Evolutionary conservation across 169 alveolate species (phyloP), one percentile per base, ranked within the genome.

Genomic region (Cryptosporidium felis): DNA sequence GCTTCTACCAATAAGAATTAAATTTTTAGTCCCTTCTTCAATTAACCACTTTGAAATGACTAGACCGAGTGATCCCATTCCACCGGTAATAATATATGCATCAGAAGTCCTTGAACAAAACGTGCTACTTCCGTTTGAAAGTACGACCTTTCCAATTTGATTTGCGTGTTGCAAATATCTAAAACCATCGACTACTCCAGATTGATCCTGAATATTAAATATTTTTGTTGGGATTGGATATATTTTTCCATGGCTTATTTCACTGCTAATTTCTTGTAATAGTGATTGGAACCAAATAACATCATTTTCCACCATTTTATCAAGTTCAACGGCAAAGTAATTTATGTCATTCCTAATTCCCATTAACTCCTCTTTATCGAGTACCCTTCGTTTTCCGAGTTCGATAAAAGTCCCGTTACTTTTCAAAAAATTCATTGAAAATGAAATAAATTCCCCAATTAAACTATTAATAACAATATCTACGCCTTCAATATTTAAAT

Each of bases 21-120:
- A 53, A 23, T 85, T 80, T 34, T 65, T 60, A 14, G 90, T 91
- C 0, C 93, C 94, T 60, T 82, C 89, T 60, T 80, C 92, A 38
- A 91, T 88, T n/a, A 91, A 49, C 92, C 92, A 91, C 10, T 74
- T 67, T 34, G 92, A 90, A 26, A 90, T 60, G 44, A 89, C 88
- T 16, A 88, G 34, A 5, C 93, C 93, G 9, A 90, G 58, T 5
- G 90, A 82, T 0, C 92, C 93, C 42, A 88, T 47, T 6, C 93
- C 93, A 3, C 93, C 93, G n/a, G 92, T 88, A 53, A 90, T 63
- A 23, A 63, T 60, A 26, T 88, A 90, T 49, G 88, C 56, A 28
- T 56, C 81, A 4, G 45, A 12, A 42, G 3, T 10, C n/a, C 51
- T 10, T 42, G 53, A 44, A 26, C 63, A 49, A 16, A 44, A 23